A percentile compares a stretch with the other conserved stretches of the same genome.
These are phyloP conservation scores for Asterophora parasitica DNA, from an alignment of 768 basidiomycete species.

Conservation along the genomic window DNA sequence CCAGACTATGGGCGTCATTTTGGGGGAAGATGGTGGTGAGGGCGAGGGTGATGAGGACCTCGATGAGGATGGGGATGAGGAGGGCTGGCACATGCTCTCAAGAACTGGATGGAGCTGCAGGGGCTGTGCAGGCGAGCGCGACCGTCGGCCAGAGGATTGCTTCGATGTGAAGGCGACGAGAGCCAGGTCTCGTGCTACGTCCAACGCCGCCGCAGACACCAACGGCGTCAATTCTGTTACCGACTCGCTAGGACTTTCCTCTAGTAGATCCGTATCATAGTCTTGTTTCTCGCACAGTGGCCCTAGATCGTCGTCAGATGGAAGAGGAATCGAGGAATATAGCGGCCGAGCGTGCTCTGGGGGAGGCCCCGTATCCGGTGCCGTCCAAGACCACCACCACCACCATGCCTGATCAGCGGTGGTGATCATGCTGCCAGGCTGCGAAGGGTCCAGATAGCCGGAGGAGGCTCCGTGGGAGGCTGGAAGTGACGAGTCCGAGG, in stretches of 20 bases:
- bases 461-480: too few species aligned
- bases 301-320: neutral
- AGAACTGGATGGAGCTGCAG: constrained; percentile 2
- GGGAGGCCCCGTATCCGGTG: neutral
- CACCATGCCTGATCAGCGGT: neutral
- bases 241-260: neutral
- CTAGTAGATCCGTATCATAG: neutral
- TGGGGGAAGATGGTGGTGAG: too few species aligned
- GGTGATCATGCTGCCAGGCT: neutral
- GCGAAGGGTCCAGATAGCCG: neutral
- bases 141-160: too few species aligned
- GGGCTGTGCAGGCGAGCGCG: neutral
- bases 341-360: constrained; percentile 1
- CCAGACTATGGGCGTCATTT: neutral
- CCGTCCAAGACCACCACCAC: neutral
- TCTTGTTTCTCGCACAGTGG: neutral
- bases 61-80: too few species aligned
- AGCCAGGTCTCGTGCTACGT: too few species aligned
- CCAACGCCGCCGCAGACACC: neutral
- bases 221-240: neutral
- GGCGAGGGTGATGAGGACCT: too few species aligned
- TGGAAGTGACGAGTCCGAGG: too few species aligned
- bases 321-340: constrained; percentile 4
- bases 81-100: neutral
- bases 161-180: neutral